Percentiles rank a stretch among this genome's conserved stretches.
Evolutionary conservation across 176 grass and related monocot species (phyloP).

Genomic region (Aegilops speltoides): DNA sequence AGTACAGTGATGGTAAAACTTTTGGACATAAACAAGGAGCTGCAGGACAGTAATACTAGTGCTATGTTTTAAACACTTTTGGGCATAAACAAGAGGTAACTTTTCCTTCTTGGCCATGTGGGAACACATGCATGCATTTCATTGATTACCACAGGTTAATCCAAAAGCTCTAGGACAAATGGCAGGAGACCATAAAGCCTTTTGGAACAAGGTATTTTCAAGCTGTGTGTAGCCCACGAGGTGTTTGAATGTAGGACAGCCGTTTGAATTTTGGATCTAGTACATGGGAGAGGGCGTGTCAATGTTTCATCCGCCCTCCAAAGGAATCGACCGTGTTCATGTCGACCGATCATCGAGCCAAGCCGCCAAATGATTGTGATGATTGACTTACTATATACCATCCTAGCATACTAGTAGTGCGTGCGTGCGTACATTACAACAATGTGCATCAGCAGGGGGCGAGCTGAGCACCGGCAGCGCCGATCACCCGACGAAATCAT

Average conservation of each 20-base stretch:
- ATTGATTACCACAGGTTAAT: neutral
- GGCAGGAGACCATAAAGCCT: neutral
- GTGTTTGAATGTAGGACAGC: slow-evolving; percentile 31
- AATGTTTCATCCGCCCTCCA: slow-evolving; percentile 38
- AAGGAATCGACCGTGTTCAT: slow-evolving; percentile 33
- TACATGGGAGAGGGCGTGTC: slow-evolving; percentile 10
- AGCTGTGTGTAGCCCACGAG: slow-evolving; percentile 30
- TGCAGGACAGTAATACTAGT: neutral
- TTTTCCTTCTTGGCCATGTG: neutral
- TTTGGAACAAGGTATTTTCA: slow-evolving; percentile 27
- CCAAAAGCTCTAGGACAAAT: neutral
- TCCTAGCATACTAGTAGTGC: slow-evolving; percentile 44
- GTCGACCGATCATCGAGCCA: slow-evolving; percentile 31
- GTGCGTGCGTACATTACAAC: slow-evolving; percentile 34
- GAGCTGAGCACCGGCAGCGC: neutral
- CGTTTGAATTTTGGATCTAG: no score
- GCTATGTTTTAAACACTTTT: neutral
- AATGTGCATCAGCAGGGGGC: neutral
- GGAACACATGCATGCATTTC: neutral
- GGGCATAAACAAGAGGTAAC: neutral
- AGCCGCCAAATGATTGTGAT: slow-evolving; percentile 34
- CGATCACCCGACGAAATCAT: slow-evolving; percentile 87
- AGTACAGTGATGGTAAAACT: neutral
- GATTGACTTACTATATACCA: slow-evolving; percentile 44
- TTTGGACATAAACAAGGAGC: neutral